Evolutionary conservation across 495 filamentous ascomycete genomes (phyloP).

Genomic region (Xylaria intraflava): DNA sequence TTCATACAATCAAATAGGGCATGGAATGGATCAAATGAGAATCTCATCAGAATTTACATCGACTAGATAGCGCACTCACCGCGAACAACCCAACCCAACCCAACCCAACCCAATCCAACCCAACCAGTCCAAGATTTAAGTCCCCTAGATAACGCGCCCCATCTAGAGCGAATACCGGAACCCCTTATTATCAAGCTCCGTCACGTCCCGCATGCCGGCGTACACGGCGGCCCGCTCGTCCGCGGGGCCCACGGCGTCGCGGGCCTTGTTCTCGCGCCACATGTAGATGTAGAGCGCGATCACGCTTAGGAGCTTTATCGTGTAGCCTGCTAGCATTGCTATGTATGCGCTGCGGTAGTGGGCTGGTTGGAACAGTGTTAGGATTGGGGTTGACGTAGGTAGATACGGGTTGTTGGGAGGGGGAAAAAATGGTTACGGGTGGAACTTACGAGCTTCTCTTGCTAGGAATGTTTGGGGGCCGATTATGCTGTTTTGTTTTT

Average conservation of each 20-base stretch:
- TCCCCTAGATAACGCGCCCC: background rate
- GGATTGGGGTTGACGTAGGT: background rate
- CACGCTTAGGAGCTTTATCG: conserved; percentile 38
- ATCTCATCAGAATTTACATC: too few relatives aligned
- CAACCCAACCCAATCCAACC: background rate
- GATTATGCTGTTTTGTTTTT: conserved; percentile 16
- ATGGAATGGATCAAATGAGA: too few relatives aligned
- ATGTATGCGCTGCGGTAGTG: conserved; percentile 45
- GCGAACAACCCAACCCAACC: too few relatives aligned
- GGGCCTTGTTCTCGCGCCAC: conserved; percentile 42
- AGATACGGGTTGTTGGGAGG: background rate
- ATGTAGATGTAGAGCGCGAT: conserved; percentile 42
- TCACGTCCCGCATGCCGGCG: conserved; percentile 47
- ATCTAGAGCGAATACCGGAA: conserved; percentile 42
- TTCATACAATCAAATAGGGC: too few relatives aligned
- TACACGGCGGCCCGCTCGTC: conserved; percentile 40
- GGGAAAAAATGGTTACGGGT: too few relatives aligned
- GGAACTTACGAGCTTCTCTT: conserved; percentile 17
- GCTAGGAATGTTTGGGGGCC: conserved; percentile 26
- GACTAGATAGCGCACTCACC: too few relatives aligned
- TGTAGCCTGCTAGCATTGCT: conserved; percentile 47
- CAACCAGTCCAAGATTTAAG: background rate
- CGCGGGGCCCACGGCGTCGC: conserved; percentile 30
- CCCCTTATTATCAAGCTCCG: conserved; percentile 46
- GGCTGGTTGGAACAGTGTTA: background rate